Evolutionary conservation across 805 yeast species (phyloP).

Genomic region (Metschnikowia cubensis): DNA sequence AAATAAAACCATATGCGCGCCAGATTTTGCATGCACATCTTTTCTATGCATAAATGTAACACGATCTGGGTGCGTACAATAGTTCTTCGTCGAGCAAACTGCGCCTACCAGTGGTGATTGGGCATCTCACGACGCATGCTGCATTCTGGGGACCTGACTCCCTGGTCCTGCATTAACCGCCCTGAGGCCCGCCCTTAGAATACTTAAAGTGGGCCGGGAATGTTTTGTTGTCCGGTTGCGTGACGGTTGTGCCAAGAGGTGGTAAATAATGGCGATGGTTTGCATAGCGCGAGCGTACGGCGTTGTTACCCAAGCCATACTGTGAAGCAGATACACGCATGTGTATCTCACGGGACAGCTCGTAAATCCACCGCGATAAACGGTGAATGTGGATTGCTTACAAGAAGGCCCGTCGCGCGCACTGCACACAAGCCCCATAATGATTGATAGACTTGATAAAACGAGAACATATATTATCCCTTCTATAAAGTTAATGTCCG

Average conservation of each 20-base stretch:
- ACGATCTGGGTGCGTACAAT: not conserved
- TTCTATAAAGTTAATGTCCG: slow-evolving; percentile 35
- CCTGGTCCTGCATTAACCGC: no score
- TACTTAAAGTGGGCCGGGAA: not conserved
- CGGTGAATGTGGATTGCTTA: not conserved
- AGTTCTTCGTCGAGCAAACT: not conserved
- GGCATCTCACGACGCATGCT: not conserved
- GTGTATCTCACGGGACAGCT: not conserved
- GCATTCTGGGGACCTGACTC: no score
- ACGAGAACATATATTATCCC: slow-evolving; percentile 9
- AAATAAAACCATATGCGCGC: slow-evolving; percentile 3
- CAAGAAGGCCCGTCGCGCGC: not conserved
- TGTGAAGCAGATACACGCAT: not conserved
- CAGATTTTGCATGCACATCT: slow-evolving; percentile 1
- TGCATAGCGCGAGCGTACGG: not conserved
- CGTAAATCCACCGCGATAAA: not conserved
- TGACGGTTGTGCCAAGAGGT: not conserved
- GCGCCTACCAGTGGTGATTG: not conserved
- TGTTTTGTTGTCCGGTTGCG: not conserved
- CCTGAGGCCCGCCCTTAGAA: no score
- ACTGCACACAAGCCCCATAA: not conserved
- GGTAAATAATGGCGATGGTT: not conserved
- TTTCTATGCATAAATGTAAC: not conserved
- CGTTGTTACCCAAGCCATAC: not conserved
- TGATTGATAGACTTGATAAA: not conserved